A percentile compares a stretch with the other conserved stretches of the same genome.
Conservation (phyloP, 2,329 filamentous ascomycete genomes). For the Colletotrichum sp. region DNA sequence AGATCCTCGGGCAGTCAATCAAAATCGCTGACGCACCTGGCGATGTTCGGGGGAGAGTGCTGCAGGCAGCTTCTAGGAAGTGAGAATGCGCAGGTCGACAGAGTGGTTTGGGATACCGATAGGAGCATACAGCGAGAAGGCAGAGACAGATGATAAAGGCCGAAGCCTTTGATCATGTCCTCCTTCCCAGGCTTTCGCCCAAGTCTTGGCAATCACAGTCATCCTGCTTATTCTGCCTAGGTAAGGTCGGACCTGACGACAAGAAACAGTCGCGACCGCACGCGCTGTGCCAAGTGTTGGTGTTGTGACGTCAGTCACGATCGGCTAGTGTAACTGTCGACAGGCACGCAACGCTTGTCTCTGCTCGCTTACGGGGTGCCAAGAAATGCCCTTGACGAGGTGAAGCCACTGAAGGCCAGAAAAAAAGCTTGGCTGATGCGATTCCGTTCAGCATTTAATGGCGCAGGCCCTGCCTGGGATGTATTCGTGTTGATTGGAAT, state of each 20-base stretch:
- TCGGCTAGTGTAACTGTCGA: background rate
- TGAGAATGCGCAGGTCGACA: background rate
- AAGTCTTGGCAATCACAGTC: background rate
- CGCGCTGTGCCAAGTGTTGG: background rate
- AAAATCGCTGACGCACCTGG: background rate
- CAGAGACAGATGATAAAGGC: background rate
- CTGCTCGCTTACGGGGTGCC: background rate
- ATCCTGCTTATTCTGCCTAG: background rate
- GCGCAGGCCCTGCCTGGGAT: background rate
- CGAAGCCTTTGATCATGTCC: background rate
- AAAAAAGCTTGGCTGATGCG: conserved; percentile 19
- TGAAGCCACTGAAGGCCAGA: conserved; percentile 4
- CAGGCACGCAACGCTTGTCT: background rate
- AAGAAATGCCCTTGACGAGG: background rate
- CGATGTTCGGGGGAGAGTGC: no score
- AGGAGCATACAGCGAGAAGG: background rate
- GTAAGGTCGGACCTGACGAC: background rate
- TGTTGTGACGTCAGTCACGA: background rate
- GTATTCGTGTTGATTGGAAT: fast-evolving
- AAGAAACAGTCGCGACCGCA: background rate
- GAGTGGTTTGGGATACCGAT: background rate
- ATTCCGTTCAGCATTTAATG: background rate
- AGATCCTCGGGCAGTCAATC: background rate
- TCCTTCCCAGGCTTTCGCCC: background rate
- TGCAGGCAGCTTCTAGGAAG: background rate